A percentile compares a stretch with the other conserved stretches of the same genome.
Conservation (phyloP, 257 asterid species). For the Solanum sejunctum region DNA sequence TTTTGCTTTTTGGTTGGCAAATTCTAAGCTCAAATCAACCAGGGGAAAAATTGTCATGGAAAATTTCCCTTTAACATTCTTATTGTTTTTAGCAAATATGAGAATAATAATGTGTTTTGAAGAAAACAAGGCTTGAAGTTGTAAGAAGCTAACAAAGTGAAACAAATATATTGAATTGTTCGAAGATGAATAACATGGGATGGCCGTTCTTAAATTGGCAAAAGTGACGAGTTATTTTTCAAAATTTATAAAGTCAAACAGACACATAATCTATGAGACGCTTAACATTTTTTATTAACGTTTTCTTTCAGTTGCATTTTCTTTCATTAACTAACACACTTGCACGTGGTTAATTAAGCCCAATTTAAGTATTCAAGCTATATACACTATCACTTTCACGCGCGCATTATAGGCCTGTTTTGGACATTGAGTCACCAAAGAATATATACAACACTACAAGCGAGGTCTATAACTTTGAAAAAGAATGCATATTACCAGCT, state of each 20-base stretch:
- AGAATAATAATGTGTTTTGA: neutral
- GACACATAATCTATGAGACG: neutral
- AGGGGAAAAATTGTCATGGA: neutral
- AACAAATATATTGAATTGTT: neutral
- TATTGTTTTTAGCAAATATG: neutral
- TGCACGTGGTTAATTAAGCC: too few species aligned
- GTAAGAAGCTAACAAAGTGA: neutral
- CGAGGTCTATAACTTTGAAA: too few species aligned
- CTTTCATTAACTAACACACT: too few species aligned
- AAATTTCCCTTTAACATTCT: neutral
- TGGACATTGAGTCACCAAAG: too few species aligned
- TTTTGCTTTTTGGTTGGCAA: neutral
- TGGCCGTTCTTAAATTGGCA: neutral
- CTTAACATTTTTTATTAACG: neutral
- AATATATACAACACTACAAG: too few species aligned
- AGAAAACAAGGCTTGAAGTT: neutral
- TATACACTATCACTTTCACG: too few species aligned
- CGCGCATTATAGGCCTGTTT: too few species aligned
- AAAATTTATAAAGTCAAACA: neutral
- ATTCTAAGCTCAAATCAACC: neutral
- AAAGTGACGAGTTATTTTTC: neutral
- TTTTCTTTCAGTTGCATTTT: too few species aligned
- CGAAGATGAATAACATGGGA: neutral
- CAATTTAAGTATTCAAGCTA: too few species aligned
- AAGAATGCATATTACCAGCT: too few species aligned